Evolutionary conservation across 345 rosid species (phyloP).

Genomic region (Murraya paniculata): DNA sequence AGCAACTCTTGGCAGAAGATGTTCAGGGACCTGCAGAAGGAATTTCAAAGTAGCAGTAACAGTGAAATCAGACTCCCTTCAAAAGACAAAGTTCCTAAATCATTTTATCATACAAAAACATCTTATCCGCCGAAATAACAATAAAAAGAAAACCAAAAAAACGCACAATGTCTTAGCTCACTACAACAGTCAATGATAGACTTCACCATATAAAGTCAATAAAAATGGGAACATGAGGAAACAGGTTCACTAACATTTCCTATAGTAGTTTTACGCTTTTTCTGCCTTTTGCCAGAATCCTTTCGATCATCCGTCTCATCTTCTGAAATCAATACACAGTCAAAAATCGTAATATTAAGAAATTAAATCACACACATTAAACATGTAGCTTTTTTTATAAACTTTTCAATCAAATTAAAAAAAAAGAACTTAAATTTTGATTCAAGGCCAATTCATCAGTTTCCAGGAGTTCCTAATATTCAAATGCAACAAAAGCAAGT

Average conservation of each 20-base stretch:
- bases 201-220: background rate
- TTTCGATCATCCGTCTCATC: slow-evolving; percentile 50
- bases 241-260: slow-evolving; percentile 38
- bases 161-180: background rate
- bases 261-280: slow-evolving; percentile 31
- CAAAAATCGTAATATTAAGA: background rate
- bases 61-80: background rate
- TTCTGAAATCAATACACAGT: slow-evolving; percentile 37
- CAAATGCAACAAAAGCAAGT: background rate
- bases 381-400: background rate
- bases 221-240: background rate
- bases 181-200: background rate
- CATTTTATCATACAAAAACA: background rate
- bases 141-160: background rate
- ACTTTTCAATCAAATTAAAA: background rate
- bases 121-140: background rate
- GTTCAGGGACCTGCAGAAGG: slow-evolving; percentile 76
- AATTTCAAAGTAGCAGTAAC: slow-evolving; percentile 2
- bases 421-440: background rate
- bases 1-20: slow-evolving; percentile 78
- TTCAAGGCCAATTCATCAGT: background rate
- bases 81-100: background rate
- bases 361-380: background rate
- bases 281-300: slow-evolving; percentile 51
- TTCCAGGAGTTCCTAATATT: background rate